A percentile compares a stretch with the other conserved stretches of the same genome.
Evolutionary conservation across 139 green algal species (phyloP).

Genomic region (Chlorella sp.): DNA sequence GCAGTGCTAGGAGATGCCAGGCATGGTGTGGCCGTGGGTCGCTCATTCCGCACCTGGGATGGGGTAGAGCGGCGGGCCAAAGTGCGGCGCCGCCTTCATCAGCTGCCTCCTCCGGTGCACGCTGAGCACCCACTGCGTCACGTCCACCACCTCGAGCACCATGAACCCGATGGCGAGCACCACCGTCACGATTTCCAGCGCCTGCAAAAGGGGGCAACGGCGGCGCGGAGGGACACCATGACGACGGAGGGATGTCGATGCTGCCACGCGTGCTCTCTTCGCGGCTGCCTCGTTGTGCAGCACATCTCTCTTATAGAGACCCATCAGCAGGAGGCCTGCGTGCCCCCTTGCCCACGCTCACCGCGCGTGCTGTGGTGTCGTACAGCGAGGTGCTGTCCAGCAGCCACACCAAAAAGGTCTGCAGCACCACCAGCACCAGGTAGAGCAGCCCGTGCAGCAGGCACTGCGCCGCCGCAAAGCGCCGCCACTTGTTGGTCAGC

Average conservation of each 20-base stretch:
- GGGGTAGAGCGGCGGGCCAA: conserved; percentile 36
- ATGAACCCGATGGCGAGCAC: conserved; percentile 30
- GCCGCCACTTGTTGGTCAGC: conserved; percentile 45
- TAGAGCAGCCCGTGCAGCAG: conserved; percentile 21
- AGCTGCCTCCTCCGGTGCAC: conserved; percentile 25
- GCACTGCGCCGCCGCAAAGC: conserved; percentile 34
- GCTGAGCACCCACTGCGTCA: conserved; percentile 18
- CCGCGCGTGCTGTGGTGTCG: too few relatives aligned
- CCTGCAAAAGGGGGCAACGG: too few relatives aligned
- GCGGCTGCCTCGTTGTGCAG: too few relatives aligned
- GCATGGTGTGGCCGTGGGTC: too few relatives aligned
- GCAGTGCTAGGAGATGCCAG: too few relatives aligned
- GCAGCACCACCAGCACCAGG: conserved; percentile 32
- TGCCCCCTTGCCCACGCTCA: too few relatives aligned
- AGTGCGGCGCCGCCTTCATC: conserved; percentile 27
- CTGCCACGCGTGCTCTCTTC: too few relatives aligned
- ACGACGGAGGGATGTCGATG: too few relatives aligned
- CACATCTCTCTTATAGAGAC: background rate
- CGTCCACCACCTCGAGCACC: conserved; percentile 30
- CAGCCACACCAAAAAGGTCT: conserved; percentile 42
- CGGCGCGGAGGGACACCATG: too few relatives aligned
- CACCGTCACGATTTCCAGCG: conserved; percentile 38
- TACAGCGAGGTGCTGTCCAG: too few relatives aligned
- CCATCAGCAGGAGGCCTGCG: too few relatives aligned
- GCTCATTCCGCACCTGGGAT: conserved; percentile 42